Base-by-base conservation (phyloP, 2,329 filamentous ascomycete species). In the Colletotrichum australisinense region DNA sequence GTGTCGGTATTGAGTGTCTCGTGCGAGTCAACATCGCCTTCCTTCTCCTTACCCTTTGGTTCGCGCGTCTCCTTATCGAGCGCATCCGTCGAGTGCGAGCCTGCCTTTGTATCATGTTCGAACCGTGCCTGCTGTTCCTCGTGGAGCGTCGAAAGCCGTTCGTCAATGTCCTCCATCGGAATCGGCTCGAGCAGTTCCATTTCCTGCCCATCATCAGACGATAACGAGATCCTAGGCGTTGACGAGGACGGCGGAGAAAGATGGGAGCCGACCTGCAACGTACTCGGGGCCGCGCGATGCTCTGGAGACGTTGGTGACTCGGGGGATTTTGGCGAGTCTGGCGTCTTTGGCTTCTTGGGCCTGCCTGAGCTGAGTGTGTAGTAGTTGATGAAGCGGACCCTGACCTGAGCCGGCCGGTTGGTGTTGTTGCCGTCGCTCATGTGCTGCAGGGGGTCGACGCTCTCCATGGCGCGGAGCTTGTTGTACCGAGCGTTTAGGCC, bases 371-470 rank as follows among this genome's bases (percentile, higher is more conserved):
- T 95, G n/a, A 93, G 89, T 1, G 95, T 97, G 80, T 96, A 98
- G 80, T 97, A 98, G 79, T 98, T 98, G 70, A 94, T 87, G 78
- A 98, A 98, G 19, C 95, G 89, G 12, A 97, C 89, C 65, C 92
- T 86, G 2, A 86, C 84, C n/a, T 57, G 32, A 11, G 49, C 24
- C 12, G 86, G 84, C 26, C 79, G 75, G n/a, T 78, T 76, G 3
- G 77, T 77, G 26, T 75, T 75, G 12, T 62, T 62, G 76, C 69
- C 70, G 32, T 22, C 76, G 14, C 46, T 42, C 58, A 75, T 67
- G 57, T 77, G 75, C 63, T 78, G 81, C 1, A 88, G 77, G 75
- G 93, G 90, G 69, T 94, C 89, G 5, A 91, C 85, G 78, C 94
- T 92, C 79, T 97, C 95, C 11, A 97, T 84, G 1, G 88, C 89